Evolutionary conservation across 1,284 basidiomycete species (phyloP), one percentile per base, ranked within the genome.

Genomic region (Chondrostereum purpureum): DNA sequence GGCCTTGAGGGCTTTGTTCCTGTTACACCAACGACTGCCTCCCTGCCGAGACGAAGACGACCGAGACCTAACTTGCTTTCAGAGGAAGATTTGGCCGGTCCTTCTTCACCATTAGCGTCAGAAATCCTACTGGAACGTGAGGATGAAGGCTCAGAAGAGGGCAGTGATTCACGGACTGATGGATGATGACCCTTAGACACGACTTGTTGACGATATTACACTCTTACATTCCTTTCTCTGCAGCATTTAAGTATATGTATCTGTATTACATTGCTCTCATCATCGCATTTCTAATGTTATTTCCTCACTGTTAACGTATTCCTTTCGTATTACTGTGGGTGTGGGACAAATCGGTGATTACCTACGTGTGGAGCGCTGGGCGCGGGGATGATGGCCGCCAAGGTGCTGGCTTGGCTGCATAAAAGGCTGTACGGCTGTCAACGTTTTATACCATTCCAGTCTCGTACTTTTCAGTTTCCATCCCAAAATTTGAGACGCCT

Each of bases 1-100:
- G 73, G 72, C 49, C 56, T 56, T 42, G 58, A 60, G 11, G 62
- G 62, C 14, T 69, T 70, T 56, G 61, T 66, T 48, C 58, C 67
- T 47, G 56, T 67, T 40, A 61, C 71, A 41, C 61, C 74, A 21
- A 61, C 62, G 37, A 49, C 56, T 13, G 48, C 55, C 3, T 49
- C 54, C 24, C 43, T 49, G 21, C 51, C 53, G 42, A 44, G 58
- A 44, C 23, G 58, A 31, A 43, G 56, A 36, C 48, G 54, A 40
- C 49, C 49, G 20, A 39, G 43, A 44, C 34, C 33, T 18, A 39
- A 22, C 35, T 34, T 33, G 14, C 36, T 42, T 19, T 33, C 35
- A 14, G 31, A 35, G 6, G 46, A 48, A 13, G 37, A 40, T 18
- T 16, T 43, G 16, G 40, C 39, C 20, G 41, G 42, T 42, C 47